Evolutionary conservation across 2,329 filamentous ascomycete species (phyloP), one percentile per base, ranked within the genome.

Genomic region (Calonectria pseudoturangicola): DNA sequence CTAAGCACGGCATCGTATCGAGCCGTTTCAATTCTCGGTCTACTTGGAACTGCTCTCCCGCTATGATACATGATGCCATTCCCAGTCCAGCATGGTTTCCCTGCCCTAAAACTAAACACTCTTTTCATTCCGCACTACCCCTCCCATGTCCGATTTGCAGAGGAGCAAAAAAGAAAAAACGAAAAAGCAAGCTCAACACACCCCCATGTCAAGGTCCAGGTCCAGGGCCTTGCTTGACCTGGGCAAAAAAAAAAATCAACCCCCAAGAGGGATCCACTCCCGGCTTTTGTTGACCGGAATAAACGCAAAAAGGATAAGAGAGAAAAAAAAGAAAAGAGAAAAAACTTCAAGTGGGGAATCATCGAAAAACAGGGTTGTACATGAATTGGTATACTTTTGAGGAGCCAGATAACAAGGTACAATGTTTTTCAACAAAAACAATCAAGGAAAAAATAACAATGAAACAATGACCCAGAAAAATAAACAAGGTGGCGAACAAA

Each of bases 321-420:
- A 16, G 47, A 66, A 68, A 71, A 74, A 67, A 62, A 76, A 60
- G 48, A 63, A 60, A 43, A 39, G 51, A 65, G 58, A 72, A 74
- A 58, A 63, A 74, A 67, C 65, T 33, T 39, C 41, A 72, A 71
- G 76, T 78, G 76, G 77, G 41, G 68, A 51, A 63, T 58, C 41
- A 8, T 58, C 56, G 28, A 71, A 60, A 60, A 70, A 73, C 65
- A 69, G 71, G 33, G 58, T 25, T 63, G 39, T 33, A 60, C 36
- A 39, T 58, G 33, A 12, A 21, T 18, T 60, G 36, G 36, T 60
- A 60, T 60, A 41, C 33, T 39, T 27, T 58, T 25, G 12, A 25
- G n/a, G 25, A 6, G 39, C 3, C 72, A 73, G 56, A 71, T 54
- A 66, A 54, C 64, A 47, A 41, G 18, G 45, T 8, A 36, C 21